Conservation (phyloP, 306 rosid genomes). For the Sphenostylis stenocarpa region DNA sequence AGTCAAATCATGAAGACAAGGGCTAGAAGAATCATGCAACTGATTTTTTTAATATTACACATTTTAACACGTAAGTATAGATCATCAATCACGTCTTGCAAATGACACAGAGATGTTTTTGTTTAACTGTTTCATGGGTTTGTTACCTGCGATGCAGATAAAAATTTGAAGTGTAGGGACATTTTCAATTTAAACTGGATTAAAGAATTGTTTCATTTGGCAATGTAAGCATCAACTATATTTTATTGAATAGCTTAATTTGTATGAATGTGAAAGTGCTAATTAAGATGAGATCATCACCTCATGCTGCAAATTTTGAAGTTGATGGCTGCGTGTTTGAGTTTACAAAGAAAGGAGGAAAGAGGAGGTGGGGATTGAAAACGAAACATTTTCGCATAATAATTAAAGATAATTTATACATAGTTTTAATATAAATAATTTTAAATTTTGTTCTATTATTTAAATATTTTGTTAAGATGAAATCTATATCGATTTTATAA, state of each 20-base stretch:
- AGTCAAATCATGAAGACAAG: constrained; percentile 43
- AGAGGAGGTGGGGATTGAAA: constrained; percentile 36
- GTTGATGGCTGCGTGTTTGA: constrained; percentile 41
- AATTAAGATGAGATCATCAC: constrained; percentile 4
- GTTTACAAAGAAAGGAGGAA: constrained; percentile 31
- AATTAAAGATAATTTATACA: too few relatives aligned
- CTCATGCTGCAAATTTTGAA: constrained; percentile 1
- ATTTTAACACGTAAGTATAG: too few relatives aligned
- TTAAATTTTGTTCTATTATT: too few relatives aligned
- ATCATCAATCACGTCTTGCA: too few relatives aligned
- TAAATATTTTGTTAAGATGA: too few relatives aligned
- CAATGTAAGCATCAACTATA: constrained; percentile 4
- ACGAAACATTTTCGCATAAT: constrained; percentile 33
- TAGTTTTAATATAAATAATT: too few relatives aligned
- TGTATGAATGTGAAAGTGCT: constrained; percentile 27
- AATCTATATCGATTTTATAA: too few relatives aligned
- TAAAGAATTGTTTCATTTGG: not conserved
- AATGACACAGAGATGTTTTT: too few relatives aligned
- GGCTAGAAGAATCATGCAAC: constrained; percentile 28
- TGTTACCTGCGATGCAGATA: too few relatives aligned
- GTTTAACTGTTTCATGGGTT: too few relatives aligned
- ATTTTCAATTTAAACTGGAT: not conserved
- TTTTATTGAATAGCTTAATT: not conserved
- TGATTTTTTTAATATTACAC: not conserved
- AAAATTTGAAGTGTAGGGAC: not conserved